Evolutionary conservation across 2,329 filamentous ascomycete genomes (phyloP).

Genomic region (Sclerotinia trifoliorum): DNA sequence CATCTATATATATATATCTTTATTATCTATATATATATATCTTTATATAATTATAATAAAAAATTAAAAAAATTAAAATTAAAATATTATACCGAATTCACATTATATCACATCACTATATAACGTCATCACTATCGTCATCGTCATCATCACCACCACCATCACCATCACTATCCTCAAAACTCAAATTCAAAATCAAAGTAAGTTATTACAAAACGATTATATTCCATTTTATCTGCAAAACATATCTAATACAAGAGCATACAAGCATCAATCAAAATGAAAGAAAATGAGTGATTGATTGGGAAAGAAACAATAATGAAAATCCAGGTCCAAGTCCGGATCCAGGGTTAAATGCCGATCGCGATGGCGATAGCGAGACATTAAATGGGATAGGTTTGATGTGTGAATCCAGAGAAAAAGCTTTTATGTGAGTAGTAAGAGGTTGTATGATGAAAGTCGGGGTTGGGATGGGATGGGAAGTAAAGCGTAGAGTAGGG

Average conservation of each 20-base stretch:
- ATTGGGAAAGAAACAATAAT: neutral
- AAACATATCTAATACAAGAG: neutral
- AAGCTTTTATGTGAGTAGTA: slow-evolving; percentile 39
- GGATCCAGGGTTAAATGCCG: neutral
- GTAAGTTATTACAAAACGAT: neutral
- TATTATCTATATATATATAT: too few species aligned
- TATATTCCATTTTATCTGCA: too few species aligned
- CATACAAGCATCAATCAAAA: too few species aligned
- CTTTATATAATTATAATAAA: too few species aligned
- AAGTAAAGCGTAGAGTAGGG: slow-evolving; percentile 7
- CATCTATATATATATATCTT: too few species aligned
- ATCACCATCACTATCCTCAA: neutral
- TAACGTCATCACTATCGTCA: too few species aligned
- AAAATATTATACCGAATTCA: too few species aligned
- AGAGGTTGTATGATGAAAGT: slow-evolving; percentile 24
- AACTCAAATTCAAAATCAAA: too few species aligned
- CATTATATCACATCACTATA: too few species aligned
- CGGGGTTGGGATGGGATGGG: neutral
- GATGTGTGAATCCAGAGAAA: neutral
- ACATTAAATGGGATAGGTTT: too few species aligned
- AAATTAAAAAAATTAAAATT: too few species aligned
- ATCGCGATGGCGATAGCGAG: too few species aligned
- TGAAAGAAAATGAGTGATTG: neutral
- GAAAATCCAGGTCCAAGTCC: slow-evolving; percentile 5
- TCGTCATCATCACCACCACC: neutral